Conservation (phyloP, 352 stramenopile species). For the Phytophthora chlamydospora region DNA sequence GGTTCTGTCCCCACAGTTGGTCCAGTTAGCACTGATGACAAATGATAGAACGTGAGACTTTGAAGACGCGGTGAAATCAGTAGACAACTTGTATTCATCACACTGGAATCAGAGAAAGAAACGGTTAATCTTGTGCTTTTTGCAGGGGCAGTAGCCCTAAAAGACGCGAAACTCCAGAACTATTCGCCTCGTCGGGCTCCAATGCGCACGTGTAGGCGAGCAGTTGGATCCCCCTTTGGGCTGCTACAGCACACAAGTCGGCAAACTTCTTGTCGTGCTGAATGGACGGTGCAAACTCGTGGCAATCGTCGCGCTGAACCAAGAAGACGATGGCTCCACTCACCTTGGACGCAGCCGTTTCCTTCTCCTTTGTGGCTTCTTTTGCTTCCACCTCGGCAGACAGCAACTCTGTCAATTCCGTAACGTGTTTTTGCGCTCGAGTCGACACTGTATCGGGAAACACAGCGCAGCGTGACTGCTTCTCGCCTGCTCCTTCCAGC, state of each 20-base stretch:
- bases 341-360: constrained; percentile 19
- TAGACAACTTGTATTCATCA: too few species aligned
- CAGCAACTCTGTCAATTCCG: constrained; percentile 71
- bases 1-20: too few species aligned
- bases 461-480: constrained; percentile 49
- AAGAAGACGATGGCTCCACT: constrained; percentile 76
- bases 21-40: too few species aligned
- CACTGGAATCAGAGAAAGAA: too few species aligned
- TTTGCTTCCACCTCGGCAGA: constrained; percentile 19
- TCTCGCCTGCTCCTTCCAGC: constrained; percentile 9
- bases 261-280: constrained; percentile 74
- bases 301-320: constrained; percentile 81
- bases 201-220: constrained; percentile 65
- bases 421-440: constrained; percentile 79
- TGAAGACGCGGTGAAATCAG: too few species aligned
- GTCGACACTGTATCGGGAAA: constrained; percentile 84
- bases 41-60: too few species aligned
- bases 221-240: constrained; percentile 59
- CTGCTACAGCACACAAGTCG: constrained; percentile 55
- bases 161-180: constrained; percentile 45
- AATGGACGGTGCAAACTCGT: constrained; percentile 67
- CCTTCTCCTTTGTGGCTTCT: constrained; percentile 14
- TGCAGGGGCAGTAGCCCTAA: constrained; percentile 47
- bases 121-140: background rate
- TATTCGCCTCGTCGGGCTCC: constrained; percentile 46